Base-by-base conservation (phyloP, 768 basidiomycete species). In the Tylopilus felleus region DNA sequence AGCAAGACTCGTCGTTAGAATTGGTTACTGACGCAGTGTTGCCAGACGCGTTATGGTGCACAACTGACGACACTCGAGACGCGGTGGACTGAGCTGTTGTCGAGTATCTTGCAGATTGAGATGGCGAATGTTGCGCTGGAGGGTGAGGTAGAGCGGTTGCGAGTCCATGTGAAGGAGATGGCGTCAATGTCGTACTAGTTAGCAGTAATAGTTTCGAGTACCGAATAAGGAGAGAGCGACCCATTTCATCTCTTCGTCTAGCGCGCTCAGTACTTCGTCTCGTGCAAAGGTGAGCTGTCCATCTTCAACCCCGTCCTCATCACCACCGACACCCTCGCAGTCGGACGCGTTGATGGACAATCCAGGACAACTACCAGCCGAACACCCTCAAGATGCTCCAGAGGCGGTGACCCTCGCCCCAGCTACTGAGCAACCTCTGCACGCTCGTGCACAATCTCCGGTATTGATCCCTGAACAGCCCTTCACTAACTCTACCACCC, bases 61-160 rank as follows among this genome's bases (percentile, higher is more conserved):
- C 90, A 94, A 62, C 74, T 98, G 54, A 88, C 83, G 27, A 75
- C 82, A 9, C 74, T 97, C 55, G 94, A 98, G 72, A 88, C 82
- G 35, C 80, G 86, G 57, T 98, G 95, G 95, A 95, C 92, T 21
- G 91, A 94, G 71, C 77, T 98, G 44, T 86, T 98, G 52, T 93
- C 92, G 50, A 88, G 73, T 49, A 88, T 95, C 42, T 74, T 98
- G 54, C 95, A 98, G 72, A 88, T 97, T 59, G 95, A 97, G 77
- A 85, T 98, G 84, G 96, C 94, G 17, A 95, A 93, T 67, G 80
- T 86, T 39, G 92, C 93, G 25, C 70, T 97, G 69, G 93, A 94
- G 61, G 84, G 77, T 6, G 93, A 97, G 64, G 77, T 97, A 45
- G 81, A 79, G 43, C 72, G 77, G 36, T 71, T 91, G 49, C 77